Conservation (phyloP, 768 basidiomycete genomes). For the Termitomyces titanicus region DNA sequence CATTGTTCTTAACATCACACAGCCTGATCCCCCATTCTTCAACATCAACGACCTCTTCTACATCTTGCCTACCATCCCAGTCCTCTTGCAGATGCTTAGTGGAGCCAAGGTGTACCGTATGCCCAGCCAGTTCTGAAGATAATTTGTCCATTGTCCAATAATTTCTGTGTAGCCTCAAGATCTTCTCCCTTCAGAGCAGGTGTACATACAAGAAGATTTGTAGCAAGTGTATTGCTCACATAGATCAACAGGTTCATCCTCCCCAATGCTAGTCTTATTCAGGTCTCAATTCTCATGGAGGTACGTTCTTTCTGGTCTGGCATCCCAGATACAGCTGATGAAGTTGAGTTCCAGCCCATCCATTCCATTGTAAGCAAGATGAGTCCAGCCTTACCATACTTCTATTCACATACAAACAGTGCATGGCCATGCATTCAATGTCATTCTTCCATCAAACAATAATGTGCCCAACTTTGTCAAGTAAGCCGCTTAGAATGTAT, state of each 20-base stretch:
- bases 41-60: constrained; percentile 31
- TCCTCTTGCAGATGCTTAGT: constrained; percentile 51
- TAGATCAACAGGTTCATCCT: constrained; percentile 5
- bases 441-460: constrained; percentile 21
- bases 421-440: constrained; percentile 29
- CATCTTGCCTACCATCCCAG: constrained; percentile 38
- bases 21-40: constrained; percentile 29
- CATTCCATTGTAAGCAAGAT: constrained; percentile 25
- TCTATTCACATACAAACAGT: constrained; percentile 12
- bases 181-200: constrained; percentile 36
- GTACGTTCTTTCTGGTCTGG: constrained; percentile 7
- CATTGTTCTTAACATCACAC: constrained; percentile 17
- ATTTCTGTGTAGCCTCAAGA: constrained; percentile 28
- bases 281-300: constrained; percentile 26
- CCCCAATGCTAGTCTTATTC: constrained; percentile 17
- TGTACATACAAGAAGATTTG: constrained; percentile 8
- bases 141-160: background rate
- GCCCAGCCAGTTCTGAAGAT: background rate
- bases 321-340: background rate
- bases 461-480: constrained; percentile 26
- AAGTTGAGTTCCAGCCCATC: constrained; percentile 17
- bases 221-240: background rate
- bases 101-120: constrained; percentile 32
- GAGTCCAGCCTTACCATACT: no score
- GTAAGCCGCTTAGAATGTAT: constrained; percentile 4